These are phyloP conservation scores for Anthracocystis panici-leucophaei DNA, from an alignment of 1,284 basidiomycete genomes.

Conservation along the genomic window DNA sequence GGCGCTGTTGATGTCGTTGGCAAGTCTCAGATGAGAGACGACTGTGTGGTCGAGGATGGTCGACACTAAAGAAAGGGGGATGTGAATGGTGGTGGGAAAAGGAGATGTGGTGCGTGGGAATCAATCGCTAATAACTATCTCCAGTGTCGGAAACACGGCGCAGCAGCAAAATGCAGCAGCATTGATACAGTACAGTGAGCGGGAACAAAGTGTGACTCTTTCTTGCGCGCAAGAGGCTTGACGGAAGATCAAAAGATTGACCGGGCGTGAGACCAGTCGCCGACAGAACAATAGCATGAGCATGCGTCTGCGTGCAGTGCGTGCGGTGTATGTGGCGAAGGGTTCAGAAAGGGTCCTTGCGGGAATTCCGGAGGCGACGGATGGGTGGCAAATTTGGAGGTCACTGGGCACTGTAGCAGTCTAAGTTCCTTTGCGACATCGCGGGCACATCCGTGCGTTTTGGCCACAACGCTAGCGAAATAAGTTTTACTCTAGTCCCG, in stretches of 20 bases:
- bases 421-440: too few relatives aligned
- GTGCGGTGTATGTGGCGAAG: neutral
- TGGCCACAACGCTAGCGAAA: too few relatives aligned
- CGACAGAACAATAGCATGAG: too few relatives aligned
- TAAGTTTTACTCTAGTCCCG: too few relatives aligned
- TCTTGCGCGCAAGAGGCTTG: too few relatives aligned
- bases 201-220: neutral
- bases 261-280: too few relatives aligned
- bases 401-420: too few relatives aligned
- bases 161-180: neutral
- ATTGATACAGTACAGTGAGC: neutral
- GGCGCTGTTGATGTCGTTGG: neutral
- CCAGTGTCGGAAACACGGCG: neutral
- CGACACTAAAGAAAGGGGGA: constrained; percentile 9
- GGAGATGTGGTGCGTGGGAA: neutral
- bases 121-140: constrained; percentile 3
- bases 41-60: constrained; percentile 30
- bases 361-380: neutral
- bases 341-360: constrained; percentile 6
- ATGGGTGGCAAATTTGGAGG: neutral
- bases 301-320: too few relatives aligned
- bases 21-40: too few relatives aligned
- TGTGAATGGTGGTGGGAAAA: constrained; percentile 10
- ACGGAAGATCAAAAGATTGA: too few relatives aligned
- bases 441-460: too few relatives aligned